Evolutionary conservation across 495 filamentous ascomycete genomes (phyloP), one percentile per base, ranked within the genome.

Genomic region (Geoglossum glabrum): DNA sequence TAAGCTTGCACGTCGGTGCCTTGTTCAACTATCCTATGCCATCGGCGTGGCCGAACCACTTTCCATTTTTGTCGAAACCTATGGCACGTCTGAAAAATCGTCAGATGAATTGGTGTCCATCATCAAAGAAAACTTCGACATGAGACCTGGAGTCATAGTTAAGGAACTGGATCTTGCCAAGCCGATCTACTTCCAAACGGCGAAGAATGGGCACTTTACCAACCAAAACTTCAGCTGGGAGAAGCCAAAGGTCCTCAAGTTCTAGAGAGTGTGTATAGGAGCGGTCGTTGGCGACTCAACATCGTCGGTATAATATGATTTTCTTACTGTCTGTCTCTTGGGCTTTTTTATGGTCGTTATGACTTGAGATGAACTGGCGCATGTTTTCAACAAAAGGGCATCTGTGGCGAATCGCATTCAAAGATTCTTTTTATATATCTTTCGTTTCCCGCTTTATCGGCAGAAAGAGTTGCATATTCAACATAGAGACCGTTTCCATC

Each of bases 151-250:
- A 79, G 87, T 95, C 69, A 98, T 98, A 67, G 92, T 96, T 73
- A 88, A 86, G 79, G 89, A 95, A 75, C 86, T 98, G 56, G 83
- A 97, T 71, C 79, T 98, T 58, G 79, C 82, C 69, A 86, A 87
- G 75, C 92, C 92, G 62, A 95, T 97, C 79, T 98, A 98, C 83
- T 81, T 79, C 82, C 78, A 90, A 77, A 98, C 92, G 30, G 92
- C 92, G 68, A 95, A 95, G 85, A 96, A 97, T 73, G 92, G 90
- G 65, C 92, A 98, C 80, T 98, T 98, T 77, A 94, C 90, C 73
- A 92, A 95, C 85, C 92, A 95, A 80, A 75, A 75, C 69, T 98
- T 96, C 81, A 77, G 75, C 71, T 98, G 92, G 92, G 92, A 98
- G 84, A 81, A 95, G 79, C 90, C 92, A 65, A 95, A 95, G 87